Base-by-base conservation (phyloP, 202 grass and related monocot genomes). In the Schoenoplectus triqueter region DNA sequence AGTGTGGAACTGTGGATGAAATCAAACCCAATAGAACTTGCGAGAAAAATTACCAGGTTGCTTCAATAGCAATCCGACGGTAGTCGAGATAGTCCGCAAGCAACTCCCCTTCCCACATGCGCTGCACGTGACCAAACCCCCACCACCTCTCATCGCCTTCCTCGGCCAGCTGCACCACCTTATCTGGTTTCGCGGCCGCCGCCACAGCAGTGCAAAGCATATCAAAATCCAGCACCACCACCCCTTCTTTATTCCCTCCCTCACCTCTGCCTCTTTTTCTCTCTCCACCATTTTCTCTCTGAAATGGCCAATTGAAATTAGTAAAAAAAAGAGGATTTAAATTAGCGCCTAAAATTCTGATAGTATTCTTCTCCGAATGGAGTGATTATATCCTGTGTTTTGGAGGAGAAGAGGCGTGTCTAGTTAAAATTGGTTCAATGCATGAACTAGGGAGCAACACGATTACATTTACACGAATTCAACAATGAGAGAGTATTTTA, bases 101-200 rank as follows among this genome's bases (percentile, higher is more conserved):
- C 31, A 97, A 86, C 60, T 92, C 91, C 3, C 96, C 96, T 81
- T 99, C 96, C 96, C 96, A 99, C 96, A 99, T 99, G 87, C 96
- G 73, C 89, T 95, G 96, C 84, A 95, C 91, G 13, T 90, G 84
- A 0, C 92, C 87, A 0, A 85, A 86, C 1, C 17, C 81, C 7
- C 86, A 66, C 0, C 85, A 84, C 1, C 22, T n/a, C n/a, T n/a
- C 84, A 0, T 56, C 80, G 0, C 45, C 78, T 5, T 44, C 89
- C 41, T 52, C 50, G 49, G 6, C 72, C 83, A 3, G 47, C 55
- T 13, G 77, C 66, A 1, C 20, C 44, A 3, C 2, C 62, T 10
- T 54, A 20, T 18, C 83, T 50, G 57, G 55, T 61, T 3, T 60
- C n/a, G n/a, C n/a, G 21, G 3, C 40, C 42, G 13, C 14, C 66